These are phyloP conservation scores for Yarrowia sp. DNA, from an alignment of 805 yeast species.

Conservation along the genomic window DNA sequence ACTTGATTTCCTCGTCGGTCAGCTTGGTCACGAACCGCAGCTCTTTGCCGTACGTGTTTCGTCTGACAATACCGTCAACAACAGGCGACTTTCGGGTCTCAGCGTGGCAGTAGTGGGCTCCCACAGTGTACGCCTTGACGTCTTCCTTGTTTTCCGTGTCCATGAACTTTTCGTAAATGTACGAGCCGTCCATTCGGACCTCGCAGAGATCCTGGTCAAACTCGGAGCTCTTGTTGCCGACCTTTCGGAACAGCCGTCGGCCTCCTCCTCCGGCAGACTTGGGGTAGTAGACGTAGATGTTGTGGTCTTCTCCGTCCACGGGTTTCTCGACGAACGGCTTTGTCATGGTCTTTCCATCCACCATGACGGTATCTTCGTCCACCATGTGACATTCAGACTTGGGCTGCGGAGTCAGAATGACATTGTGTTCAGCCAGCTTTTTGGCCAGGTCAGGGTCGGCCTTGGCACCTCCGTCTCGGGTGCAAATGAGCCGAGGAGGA, in stretches of 20 bases:
- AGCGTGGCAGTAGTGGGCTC: constrained; percentile 87
- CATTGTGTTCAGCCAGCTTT: constrained; percentile 60
- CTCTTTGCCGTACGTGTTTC: constrained; percentile 97
- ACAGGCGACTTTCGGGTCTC: constrained; percentile 98
- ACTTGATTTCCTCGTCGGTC: constrained; percentile 65
- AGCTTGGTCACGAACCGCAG: constrained; percentile 83
- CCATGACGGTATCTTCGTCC: constrained; percentile 80
- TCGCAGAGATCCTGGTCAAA: constrained; percentile 72
- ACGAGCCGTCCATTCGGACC: constrained; percentile 89
- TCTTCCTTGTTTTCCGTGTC: constrained; percentile 98
- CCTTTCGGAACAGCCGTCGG: constrained; percentile 85
- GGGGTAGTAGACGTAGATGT: constrained; percentile 87
- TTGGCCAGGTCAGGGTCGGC: constrained; percentile 64
- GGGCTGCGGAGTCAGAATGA: constrained; percentile 40
- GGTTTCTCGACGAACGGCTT: constrained; percentile 99
- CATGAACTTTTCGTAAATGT: constrained; percentile 89
- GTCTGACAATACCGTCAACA: constrained; percentile 96
- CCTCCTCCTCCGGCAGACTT: constrained; percentile 96
- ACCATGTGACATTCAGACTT: constrained; percentile 64
- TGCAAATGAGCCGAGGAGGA: constrained; percentile 81
- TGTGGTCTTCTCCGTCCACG: constrained; percentile 98
- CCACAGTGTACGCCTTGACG: constrained; percentile 97
- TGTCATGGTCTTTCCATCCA: constrained; percentile 63
- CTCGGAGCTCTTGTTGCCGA: constrained; percentile 95
- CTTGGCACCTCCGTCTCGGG: constrained; percentile 95